Evolutionary conservation across 2,329 filamentous ascomycete genomes (phyloP).

Genomic region (Cladosporium oxysporum): DNA sequence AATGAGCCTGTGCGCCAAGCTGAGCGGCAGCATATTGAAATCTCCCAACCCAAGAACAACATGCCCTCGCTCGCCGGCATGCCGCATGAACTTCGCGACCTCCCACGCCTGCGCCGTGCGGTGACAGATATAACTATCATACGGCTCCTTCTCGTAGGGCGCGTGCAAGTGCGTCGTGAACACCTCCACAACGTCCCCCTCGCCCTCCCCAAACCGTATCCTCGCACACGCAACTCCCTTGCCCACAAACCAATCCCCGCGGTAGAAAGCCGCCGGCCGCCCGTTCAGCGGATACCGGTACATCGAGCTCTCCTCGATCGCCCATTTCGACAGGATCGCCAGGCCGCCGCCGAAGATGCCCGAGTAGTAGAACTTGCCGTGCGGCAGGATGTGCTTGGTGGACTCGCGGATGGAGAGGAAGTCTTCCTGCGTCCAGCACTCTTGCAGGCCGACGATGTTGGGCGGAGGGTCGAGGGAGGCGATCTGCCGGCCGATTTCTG

Average conservation of each 20-base stretch:
- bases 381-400: slow-evolving; percentile 73
- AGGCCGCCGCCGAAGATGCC: slow-evolving; percentile 89
- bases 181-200: slow-evolving; percentile 74
- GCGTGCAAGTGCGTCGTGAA: slow-evolving; percentile 89
- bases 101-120: slow-evolving; percentile 94
- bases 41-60: slow-evolving; percentile 86
- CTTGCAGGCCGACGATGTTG: slow-evolving; percentile 89
- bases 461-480: slow-evolving; percentile 67
- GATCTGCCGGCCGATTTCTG: slow-evolving; percentile 80
- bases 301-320: slow-evolving; percentile 88
- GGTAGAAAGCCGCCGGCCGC: slow-evolving; percentile 86
- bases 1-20: slow-evolving; percentile 80
- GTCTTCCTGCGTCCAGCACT: slow-evolving; percentile 89
- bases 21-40: slow-evolving; percentile 94
- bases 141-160: slow-evolving; percentile 76
- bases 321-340: slow-evolving; percentile 87
- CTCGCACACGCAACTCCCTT: slow-evolving; percentile 87
- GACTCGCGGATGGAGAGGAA: slow-evolving; percentile 75
- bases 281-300: slow-evolving; percentile 87
- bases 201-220: slow-evolving; percentile 67
- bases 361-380: slow-evolving; percentile 90
- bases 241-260: slow-evolving; percentile 95
- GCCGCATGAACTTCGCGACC: slow-evolving; percentile 83
- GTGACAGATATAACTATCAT: slow-evolving; percentile 87
- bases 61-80: slow-evolving; percentile 76